Evolutionary conservation across 345 rosid genomes (phyloP).

Genomic region (Limnanthes douglasii): DNA sequence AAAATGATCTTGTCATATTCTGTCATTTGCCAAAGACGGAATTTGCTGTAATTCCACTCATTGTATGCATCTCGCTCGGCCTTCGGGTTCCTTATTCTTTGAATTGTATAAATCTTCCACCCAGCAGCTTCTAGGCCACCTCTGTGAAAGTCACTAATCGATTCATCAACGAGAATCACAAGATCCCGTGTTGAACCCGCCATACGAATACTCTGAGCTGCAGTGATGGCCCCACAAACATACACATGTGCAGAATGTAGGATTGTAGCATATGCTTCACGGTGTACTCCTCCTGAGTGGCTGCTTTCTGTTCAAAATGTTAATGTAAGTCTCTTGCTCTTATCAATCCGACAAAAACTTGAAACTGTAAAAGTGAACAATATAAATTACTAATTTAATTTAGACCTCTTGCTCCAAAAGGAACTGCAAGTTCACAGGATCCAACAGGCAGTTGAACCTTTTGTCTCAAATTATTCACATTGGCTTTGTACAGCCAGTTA

Average conservation of each 20-base stretch:
- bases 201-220: constrained; percentile 84
- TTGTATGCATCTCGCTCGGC: constrained; percentile 69
- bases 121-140: constrained; percentile 71
- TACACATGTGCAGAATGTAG: constrained; percentile 74
- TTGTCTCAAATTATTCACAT: constrained; percentile 41
- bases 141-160: constrained; percentile 54
- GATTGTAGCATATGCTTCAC: constrained; percentile 80
- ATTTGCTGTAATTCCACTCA: constrained; percentile 91
- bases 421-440: constrained; percentile 80
- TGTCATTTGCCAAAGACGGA: constrained; percentile 85
- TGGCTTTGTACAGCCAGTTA: constrained; percentile 68
- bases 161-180: constrained; percentile 70
- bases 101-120: constrained; percentile 66
- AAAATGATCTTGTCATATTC: constrained; percentile 78
- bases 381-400: constrained; percentile 7
- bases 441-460: constrained; percentile 65
- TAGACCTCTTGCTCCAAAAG: constrained; percentile 73
- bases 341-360: constrained; percentile 2
- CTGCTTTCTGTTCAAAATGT: constrained; percentile 36
- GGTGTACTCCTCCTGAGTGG: constrained; percentile 38
- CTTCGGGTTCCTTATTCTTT: constrained; percentile 76
- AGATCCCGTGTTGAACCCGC: constrained; percentile 79
- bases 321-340: neutral
- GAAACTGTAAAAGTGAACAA: neutral
- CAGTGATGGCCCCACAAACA: constrained; percentile 84